A percentile compares a stretch with the other conserved stretches of the same genome.
These are phyloP conservation scores for Metschnikowia borealis DNA, from an alignment of 805 yeast genomes.

Conservation along the genomic window DNA sequence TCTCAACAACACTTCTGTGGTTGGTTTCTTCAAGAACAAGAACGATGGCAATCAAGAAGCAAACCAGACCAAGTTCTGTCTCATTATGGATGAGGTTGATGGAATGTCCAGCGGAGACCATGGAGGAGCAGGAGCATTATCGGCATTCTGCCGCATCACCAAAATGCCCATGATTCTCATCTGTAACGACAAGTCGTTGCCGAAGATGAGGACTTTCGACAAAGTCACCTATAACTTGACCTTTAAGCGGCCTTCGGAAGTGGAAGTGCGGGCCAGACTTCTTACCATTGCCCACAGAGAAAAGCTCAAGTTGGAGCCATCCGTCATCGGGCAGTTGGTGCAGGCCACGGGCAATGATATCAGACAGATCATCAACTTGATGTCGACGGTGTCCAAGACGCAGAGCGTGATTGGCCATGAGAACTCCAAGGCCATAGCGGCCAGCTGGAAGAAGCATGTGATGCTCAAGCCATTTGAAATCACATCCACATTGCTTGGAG, in stretches of 20 bases:
- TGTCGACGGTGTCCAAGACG: slow-evolving; percentile 80
- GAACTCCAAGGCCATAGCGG: slow-evolving; percentile 59
- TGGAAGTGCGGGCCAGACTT: slow-evolving; percentile 74
- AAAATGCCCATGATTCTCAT: slow-evolving; percentile 87
- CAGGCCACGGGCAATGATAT: slow-evolving; percentile 86
- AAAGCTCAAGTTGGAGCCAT: slow-evolving; percentile 72
- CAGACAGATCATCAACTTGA: slow-evolving; percentile 85
- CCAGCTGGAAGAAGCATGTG: slow-evolving; percentile 86
- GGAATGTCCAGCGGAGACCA: slow-evolving; percentile 99
- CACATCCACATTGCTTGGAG: slow-evolving; percentile 58
- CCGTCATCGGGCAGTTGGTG: slow-evolving; percentile 77
- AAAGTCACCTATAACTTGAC: slow-evolving; percentile 72
- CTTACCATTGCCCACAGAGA: slow-evolving; percentile 90
- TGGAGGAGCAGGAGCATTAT: slow-evolving; percentile 96
- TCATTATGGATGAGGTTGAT: slow-evolving; percentile 98
- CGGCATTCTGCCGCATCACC: slow-evolving; percentile 80
- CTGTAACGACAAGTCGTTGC: slow-evolving; percentile 88
- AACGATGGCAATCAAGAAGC: slow-evolving; percentile 22
- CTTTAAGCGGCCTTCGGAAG: slow-evolving; percentile 85
- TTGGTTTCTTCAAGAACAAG: slow-evolving; percentile 60
- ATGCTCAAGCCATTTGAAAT: slow-evolving; percentile 91
- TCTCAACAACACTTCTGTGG: slow-evolving; percentile 76
- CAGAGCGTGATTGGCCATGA: slow-evolving; percentile 57
- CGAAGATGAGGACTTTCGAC: slow-evolving; percentile 96
- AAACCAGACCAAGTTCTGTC: slow-evolving; percentile 60